A percentile compares a stretch with the other conserved stretches of the same genome.
Evolutionary conservation across 352 stramenopile species (phyloP).

Genomic region (Globisporangium spinosum): DNA sequence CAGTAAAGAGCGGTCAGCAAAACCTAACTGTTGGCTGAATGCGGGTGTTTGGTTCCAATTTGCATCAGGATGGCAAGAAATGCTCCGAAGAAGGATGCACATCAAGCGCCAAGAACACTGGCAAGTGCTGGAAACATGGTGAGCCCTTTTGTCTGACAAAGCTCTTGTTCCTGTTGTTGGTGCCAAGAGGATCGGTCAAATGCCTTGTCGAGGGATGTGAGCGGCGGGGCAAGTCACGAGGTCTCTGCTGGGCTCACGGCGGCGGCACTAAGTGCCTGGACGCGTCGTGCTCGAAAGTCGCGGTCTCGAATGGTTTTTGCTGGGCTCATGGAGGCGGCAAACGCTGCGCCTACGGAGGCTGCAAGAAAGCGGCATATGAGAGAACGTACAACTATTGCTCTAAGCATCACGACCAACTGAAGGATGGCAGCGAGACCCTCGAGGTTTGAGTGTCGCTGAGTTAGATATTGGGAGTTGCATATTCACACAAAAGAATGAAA

Average conservation of each 20-base stretch:
- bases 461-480: too few species aligned
- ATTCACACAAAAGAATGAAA: too few species aligned
- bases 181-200: constrained; percentile 37
- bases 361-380: constrained; percentile 35
- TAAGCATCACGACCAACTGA: constrained; percentile 39
- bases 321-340: constrained; percentile 31
- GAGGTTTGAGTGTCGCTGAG: not conserved
- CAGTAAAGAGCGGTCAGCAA: too few species aligned
- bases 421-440: constrained; percentile 6
- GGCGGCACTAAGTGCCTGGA: constrained; percentile 35
- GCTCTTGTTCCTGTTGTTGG: too few species aligned
- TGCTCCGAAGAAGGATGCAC: constrained; percentile 28
- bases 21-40: too few species aligned
- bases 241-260: constrained; percentile 43
- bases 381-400: constrained; percentile 42
- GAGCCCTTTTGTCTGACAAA: too few species aligned
- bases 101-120: constrained; percentile 36
- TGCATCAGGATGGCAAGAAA: constrained; percentile 39
- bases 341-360: constrained; percentile 27
- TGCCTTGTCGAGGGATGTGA: constrained; percentile 38
- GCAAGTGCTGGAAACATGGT: constrained; percentile 41
- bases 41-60: too few species aligned
- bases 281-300: constrained; percentile 29
- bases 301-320: not conserved
- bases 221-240: constrained; percentile 34